Evolutionary conservation across 2,329 filamentous ascomycete genomes (phyloP), one percentile per base, ranked within the genome.

Genomic region (Lomentospora prolificans): DNA sequence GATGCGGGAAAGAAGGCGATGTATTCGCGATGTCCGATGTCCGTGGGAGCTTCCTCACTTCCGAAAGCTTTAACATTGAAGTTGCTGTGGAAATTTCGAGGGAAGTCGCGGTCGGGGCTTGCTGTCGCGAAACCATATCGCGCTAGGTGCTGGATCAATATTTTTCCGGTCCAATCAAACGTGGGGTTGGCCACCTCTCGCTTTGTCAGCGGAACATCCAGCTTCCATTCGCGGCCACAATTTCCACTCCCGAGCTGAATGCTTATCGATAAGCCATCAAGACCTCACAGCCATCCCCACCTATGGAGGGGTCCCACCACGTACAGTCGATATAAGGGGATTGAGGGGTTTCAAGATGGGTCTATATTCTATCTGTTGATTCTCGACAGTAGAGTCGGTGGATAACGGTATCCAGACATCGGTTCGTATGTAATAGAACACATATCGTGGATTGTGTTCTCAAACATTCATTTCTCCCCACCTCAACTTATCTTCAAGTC

Each of bases 81-180:
- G 44, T 24, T 65, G 64, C 65, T 68, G 67, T 67, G 66, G 70
- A 72, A 73, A 72, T 69, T 70, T 68, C 66, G 61, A 58, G 62
- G 65, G 64, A 65, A 62, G 62, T 58, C 62, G 61, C 64, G 68
- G 66, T 64, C 70, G 68, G 71, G 72, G 67, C 60, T 58, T 65
- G 60, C 61, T 51, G 68, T 64, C 66, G 61, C 70, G 70, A 72
- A 74, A 67, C 66, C 70, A 66, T 69, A 64, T 60, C 57, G 59
- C 70, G 71, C 72, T 74, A 74, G 69, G 65, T 2, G 9, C 1
- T 51, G 70, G 57, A 67, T 66, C 5, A 73, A 69, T 50, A 50
- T 64, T 71, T n/a, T 60, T 68, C 69, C 70, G 68, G 36, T 31
- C 36, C 25, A 56, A 61, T 51, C 50, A 48, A 8, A 51, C 48